A percentile compares a stretch with the other conserved stretches of the same genome.
Conservation (phyloP, 495 filamentous ascomycete genomes). For the Neurospora cerealis region DNA sequence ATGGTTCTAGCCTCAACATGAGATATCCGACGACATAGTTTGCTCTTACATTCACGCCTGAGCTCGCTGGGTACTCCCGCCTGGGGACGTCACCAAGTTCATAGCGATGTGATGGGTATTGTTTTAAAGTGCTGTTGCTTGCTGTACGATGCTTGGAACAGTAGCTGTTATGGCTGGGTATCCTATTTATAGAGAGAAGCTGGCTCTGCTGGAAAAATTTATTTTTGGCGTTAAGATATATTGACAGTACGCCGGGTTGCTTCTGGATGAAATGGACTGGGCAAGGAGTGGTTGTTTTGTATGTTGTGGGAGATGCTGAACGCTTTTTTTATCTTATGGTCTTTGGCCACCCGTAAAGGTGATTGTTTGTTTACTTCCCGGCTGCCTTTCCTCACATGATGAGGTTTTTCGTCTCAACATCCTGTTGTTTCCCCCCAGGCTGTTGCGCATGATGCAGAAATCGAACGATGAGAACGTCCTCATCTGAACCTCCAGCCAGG, state of each 20-base stretch:
- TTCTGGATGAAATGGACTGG: background rate
- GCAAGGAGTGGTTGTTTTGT: no score
- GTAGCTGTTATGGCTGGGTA: no score
- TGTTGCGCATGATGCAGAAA: background rate
- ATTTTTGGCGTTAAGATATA: background rate
- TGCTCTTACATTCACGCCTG: background rate
- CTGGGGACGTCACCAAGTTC: background rate
- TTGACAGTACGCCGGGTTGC: background rate
- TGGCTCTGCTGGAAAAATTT: background rate
- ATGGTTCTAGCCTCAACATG: background rate
- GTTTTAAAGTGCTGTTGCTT: background rate
- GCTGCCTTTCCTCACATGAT: background rate
- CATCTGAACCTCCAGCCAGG: background rate
- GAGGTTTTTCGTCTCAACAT: background rate
- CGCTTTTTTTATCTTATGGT: background rate
- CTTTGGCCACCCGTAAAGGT: background rate
- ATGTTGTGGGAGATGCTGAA: no score
- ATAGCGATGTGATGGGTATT: background rate
- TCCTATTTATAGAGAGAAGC: background rate
- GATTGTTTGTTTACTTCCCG: background rate
- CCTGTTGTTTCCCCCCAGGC: background rate
- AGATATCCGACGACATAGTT: background rate
- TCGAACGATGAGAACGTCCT: accelerated
- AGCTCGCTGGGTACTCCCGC: background rate
- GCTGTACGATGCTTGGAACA: accelerated